Evolutionary conservation across 176 grass and related monocot genomes (phyloP).

Genomic region (Elymus sibiricus): DNA sequence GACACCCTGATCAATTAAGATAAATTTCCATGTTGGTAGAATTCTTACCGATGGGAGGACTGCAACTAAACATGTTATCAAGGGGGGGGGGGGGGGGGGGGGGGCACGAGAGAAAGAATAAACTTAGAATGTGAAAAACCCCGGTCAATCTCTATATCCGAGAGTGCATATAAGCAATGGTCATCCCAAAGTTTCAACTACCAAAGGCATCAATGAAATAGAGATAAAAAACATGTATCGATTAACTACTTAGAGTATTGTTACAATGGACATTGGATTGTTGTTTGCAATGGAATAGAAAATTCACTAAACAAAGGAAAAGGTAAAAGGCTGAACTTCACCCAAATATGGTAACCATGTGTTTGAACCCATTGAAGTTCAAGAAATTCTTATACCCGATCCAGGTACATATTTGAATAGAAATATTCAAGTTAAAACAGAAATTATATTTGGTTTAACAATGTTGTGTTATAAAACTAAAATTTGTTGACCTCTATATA

Average conservation of each 20-base stretch:
- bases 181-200: background rate
- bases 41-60: background rate
- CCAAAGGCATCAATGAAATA: background rate
- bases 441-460: background rate
- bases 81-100: background rate
- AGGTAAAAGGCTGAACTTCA: background rate
- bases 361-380: background rate
- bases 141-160: background rate
- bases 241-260: background rate
- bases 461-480: background rate
- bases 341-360: background rate
- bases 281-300: background rate
- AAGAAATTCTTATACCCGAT: background rate
- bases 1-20: slow-evolving; percentile 32
- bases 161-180: background rate
- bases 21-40: background rate
- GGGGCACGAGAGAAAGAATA: background rate
- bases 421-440: background rate
- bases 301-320: background rate
- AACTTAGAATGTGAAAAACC: background rate
- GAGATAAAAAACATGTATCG: background rate
- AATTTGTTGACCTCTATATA: background rate
- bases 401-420: background rate
- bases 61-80: background rate
- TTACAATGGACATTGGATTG: background rate